These are phyloP conservation scores for Aspergillus thermomutatus DNA, from an alignment of 2,329 filamentous ascomycete species.

Conservation along the genomic window DNA sequence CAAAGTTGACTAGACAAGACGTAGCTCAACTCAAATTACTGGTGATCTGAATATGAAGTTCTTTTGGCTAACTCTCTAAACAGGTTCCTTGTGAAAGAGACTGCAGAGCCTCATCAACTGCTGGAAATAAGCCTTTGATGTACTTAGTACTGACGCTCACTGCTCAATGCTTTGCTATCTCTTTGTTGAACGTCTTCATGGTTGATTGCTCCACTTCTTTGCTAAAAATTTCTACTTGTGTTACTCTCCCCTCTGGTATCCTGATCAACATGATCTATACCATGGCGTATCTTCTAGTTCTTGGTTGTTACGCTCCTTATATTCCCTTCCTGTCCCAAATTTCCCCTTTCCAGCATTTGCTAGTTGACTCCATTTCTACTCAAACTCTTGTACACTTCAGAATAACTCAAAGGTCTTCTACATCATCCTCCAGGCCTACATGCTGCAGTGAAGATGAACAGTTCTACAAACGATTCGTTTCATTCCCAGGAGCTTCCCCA, in stretches of 20 bases:
- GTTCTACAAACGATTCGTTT: neutral
- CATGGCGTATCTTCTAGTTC: neutral
- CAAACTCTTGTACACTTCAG: neutral
- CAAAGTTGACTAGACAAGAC: neutral
- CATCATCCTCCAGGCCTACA: neutral
- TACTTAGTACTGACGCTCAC: neutral
- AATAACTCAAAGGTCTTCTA: neutral
- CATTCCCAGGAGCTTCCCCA: neutral
- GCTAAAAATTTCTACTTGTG: neutral
- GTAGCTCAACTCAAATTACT: neutral
- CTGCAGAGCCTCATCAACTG: neutral
- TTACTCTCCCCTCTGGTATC: neutral
- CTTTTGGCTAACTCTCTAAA: neutral
- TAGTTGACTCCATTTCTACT: neutral
- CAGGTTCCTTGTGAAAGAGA: neutral
- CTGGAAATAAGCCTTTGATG: neutral
- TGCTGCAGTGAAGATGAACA: neutral
- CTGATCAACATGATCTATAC: too few relatives aligned
- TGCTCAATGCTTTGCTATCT: neutral
- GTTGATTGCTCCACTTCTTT: neutral
- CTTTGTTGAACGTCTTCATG: neutral
- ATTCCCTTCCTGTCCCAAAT: neutral
- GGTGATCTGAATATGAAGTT: neutral
- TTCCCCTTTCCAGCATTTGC: neutral
- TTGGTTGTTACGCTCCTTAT: neutral